Evolutionary conservation across 495 filamentous ascomycete species (phyloP), one percentile per base, ranked within the genome.

Genomic region (Penicillium roqueforti): DNA sequence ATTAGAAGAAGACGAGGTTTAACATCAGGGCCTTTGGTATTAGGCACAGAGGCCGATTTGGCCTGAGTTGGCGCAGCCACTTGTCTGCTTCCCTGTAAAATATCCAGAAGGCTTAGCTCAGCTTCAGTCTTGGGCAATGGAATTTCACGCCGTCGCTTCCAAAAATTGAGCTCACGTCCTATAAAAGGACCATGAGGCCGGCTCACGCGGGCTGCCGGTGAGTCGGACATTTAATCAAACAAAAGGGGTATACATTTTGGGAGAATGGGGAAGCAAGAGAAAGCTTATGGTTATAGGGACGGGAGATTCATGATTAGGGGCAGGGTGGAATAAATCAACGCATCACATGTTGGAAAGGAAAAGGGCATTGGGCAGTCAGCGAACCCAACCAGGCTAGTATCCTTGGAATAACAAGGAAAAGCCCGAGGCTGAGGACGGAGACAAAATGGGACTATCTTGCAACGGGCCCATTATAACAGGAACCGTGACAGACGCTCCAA

Each of bases 1-100:
- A 98, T 97, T 49, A 98, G 73, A 49, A 98, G 76, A 25, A 98
- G 76, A 57, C 92, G 82, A 34, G 93, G 93, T 70, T 95, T 95
- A n/a, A 66, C 68, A 65, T 76, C 71, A 38, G 70, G 73, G 25
- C 69, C 60, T 40, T 73, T 75, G 54, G 57, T 65, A 52, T 59
- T 65, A 25, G 66, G 57, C 37, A 60, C 57, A 54, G 65, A 59
- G 32, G 58, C 59, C 46, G 57, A 58, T 47, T 66, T 70, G 41
- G 66, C 55, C 43, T 68, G 68, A 18, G 56, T 62, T 31, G 65
- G 51, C 32, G 62, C 32, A 19, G 42, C 37, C 26, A 46, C 53
- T 40, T 68, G 60, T 19, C 57, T 69, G 11, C 61, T 49, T 55
- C 61, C 70, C 73, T 76, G 74, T 62, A 75, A 53, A 41, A 55